Base-by-base conservation (phyloP, 495 filamentous ascomycete genomes). In the Cudoniella acicularis region DNA sequence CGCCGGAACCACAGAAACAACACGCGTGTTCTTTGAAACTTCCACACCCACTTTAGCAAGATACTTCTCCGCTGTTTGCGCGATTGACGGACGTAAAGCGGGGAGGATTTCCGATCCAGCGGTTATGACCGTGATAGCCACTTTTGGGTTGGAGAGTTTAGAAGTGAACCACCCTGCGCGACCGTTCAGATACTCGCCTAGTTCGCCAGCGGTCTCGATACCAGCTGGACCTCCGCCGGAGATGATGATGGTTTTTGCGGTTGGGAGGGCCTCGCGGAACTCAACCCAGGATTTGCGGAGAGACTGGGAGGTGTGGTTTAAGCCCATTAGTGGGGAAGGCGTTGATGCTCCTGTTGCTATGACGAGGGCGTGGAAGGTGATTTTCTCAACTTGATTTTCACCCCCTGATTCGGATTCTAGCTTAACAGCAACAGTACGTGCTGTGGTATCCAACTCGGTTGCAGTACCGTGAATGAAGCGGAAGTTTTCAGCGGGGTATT, bases 161-260 rank as follows among this genome's bases (percentile, higher is more conserved):
- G 60, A 57, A 22, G 42, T 51, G 48, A 74, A 70, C 66, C 67
- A 71, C 0, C 68, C 67, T 0, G 67, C 25, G 1, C 56, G 64
- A 1, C 77, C 77, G 56, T 82, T 83, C 8, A 82, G 70, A 57
- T 74, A 69, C 46, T 80, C 77, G 45, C 74, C 79, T 2, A 86
- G 63, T 67, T 88, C 85, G 21, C 84, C 85, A 0, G 80, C 77
- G 0, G 79, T 65, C 56, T 87, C 85, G 30, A 91, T 79, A 2
- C 85, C 87, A 10, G 87, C 74, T 3, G 88, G 82, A 0, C 89
- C 89, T 2, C 80, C 88, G 40, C 89, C 89, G 2, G 76, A 79
- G 36, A 88, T 73, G 3, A 86, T 75, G 50, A 90, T 82, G 20
- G 64, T 77, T 26, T 77, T 78, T 6, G 84, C 84, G 1, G 51